Conservation (phyloP, 805 yeast genomes). For the Candida sanyiensis region DNA sequence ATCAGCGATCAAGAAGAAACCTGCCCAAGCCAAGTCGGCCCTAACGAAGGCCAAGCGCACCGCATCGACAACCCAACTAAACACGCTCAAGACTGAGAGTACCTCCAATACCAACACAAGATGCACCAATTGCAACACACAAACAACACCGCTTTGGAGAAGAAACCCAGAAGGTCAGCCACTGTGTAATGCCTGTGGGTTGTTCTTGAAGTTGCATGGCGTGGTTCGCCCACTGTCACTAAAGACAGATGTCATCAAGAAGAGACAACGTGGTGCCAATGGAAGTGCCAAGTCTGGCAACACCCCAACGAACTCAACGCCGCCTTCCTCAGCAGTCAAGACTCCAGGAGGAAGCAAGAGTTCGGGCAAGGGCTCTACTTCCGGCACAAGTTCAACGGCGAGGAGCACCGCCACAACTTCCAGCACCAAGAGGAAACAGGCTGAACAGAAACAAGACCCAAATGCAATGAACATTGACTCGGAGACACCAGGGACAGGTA, state of each 20-base stretch:
- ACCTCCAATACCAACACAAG: conserved; percentile 22
- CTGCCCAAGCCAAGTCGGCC: conserved; percentile 16
- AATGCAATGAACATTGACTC: conserved; percentile 5
- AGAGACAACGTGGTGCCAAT: conserved; percentile 63
- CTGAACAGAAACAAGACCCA: neutral
- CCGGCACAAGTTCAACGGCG: too few species aligned
- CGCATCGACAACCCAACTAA: conserved; percentile 18
- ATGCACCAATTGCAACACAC: conserved; percentile 89
- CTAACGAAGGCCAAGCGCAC: conserved; percentile 20
- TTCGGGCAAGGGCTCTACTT: neutral
- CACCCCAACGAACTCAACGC: conserved; percentile 8
- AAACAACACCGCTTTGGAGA: conserved; percentile 93
- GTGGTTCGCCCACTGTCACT: conserved; percentile 86
- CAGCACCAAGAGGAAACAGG: neutral
- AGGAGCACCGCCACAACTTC: neutral
- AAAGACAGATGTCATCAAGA: conserved; percentile 88
- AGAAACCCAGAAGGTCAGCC: conserved; percentile 90
- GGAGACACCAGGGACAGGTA: conserved; percentile 5
- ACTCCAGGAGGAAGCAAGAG: neutral
- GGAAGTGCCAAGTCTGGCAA: conserved; percentile 13
- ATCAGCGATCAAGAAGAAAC: conserved; percentile 23
- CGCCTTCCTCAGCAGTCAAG: conserved; percentile 19
- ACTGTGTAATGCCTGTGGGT: conserved; percentile 93
- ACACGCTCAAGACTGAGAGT: conserved; percentile 9
- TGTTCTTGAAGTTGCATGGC: conserved; percentile 90